Evolutionary conservation across 2,329 filamentous ascomycete genomes (phyloP), one percentile per base, ranked within the genome.

Genomic region (Talaromyces rugulosus): DNA sequence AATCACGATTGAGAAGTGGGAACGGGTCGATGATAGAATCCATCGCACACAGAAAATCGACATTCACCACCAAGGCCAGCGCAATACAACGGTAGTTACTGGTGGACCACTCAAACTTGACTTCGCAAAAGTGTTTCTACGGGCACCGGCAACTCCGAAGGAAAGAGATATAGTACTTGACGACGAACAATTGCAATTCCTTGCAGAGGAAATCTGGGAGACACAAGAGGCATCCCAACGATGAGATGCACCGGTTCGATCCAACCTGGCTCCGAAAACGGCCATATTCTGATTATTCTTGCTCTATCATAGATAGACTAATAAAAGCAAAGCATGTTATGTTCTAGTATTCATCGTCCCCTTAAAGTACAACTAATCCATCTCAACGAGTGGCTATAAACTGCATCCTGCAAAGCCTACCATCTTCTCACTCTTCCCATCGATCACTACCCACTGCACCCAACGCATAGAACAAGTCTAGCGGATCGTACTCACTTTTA

Each of bases 401-500:
- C 33, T 34, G 3, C 9, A 23, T 34, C 30, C 47, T 50, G 42
- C 56, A 56, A 51, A 60, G 42, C 28, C 36, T 55, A 6, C 54
- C 61, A 53, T 63, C 58, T 3, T 57, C 18, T 14, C 27, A 18
- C 14, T 57, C 69, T 16, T 62, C 64, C 73, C 76, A 78, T 27
- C 65, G 68, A 56, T 78, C 76, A 58, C 71, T 74, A 3, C 76
- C 75, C 0, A 78, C 76, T 4, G 70, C 75, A 62, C 73, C 76
- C n/a, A 72, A 64, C 0, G 71, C 75, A 54, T 77, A 80, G 66
- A 80, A 78, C 53, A 78, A 64, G 44, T 71, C 70, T 0, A 70
- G 54, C 5, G 78, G 78, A 63, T 81, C 79, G 65, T 75, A 80
- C 59, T 76, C 74, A 9, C 68, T 64, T 72, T 81, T 81, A 31